Evolutionary conservation across 1,284 basidiomycete species (phyloP).

Genomic region (Ustilago trichophora): DNA sequence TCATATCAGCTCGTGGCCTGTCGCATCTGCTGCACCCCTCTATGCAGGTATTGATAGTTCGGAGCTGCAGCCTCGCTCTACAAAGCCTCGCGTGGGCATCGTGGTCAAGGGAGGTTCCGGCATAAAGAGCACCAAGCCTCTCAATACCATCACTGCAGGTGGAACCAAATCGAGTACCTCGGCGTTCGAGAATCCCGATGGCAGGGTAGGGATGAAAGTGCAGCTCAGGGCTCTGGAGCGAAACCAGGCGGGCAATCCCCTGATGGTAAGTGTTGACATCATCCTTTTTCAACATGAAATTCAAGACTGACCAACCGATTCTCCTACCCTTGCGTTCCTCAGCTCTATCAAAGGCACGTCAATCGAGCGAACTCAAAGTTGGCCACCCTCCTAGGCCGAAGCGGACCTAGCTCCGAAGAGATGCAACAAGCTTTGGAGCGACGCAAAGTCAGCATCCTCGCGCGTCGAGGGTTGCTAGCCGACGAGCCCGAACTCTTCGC

Average conservation of each 20-base stretch:
- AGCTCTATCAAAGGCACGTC: slow-evolving; percentile 53
- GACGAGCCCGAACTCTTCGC: no score
- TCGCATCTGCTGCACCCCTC: slow-evolving; percentile 16
- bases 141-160: slow-evolving; percentile 21
- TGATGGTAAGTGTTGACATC: no score
- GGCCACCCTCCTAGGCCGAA: slow-evolving; percentile 34
- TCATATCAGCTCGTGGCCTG: slow-evolving; percentile 14
- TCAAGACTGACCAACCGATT: no score
- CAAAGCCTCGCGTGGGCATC: slow-evolving; percentile 45
- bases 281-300: no score
- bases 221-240: slow-evolving; percentile 36
- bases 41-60: background rate
- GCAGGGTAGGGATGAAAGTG: slow-evolving; percentile 38
- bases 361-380: slow-evolving; percentile 52
- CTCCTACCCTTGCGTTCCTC: no score
- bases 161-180: background rate
- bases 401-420: slow-evolving; percentile 24
- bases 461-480: slow-evolving; percentile 22
- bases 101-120: slow-evolving; percentile 24
- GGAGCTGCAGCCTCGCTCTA: background rate
- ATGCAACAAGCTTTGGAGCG: slow-evolving; percentile 27
- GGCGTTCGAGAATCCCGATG: slow-evolving; percentile 16
- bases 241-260: slow-evolving; percentile 9
- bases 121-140: background rate
- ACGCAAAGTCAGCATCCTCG: slow-evolving; percentile 26